Evolutionary conservation across 805 yeast genomes (phyloP).

Genomic region (Clavispora phyllophila): DNA sequence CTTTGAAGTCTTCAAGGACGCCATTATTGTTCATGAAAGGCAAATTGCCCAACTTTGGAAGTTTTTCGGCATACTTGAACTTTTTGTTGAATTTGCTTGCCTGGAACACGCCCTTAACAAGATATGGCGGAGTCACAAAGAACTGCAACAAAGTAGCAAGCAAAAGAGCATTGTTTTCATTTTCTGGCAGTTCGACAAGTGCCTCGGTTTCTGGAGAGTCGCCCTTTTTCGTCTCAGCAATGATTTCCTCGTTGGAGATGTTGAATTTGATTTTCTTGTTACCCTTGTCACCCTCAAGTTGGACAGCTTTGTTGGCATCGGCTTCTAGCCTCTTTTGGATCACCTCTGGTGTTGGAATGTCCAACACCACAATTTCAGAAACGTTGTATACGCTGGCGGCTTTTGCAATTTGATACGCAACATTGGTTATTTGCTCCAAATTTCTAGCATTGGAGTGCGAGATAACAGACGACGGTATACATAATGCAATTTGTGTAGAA

Average conservation of each 20-base stretch:
- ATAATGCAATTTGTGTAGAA: slow-evolving; percentile 46
- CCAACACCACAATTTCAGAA: slow-evolving; percentile 68
- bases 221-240: slow-evolving; percentile 11
- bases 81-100: slow-evolving; percentile 37
- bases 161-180: slow-evolving; percentile 39
- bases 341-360: slow-evolving; percentile 34
- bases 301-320: slow-evolving; percentile 19
- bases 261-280: slow-evolving; percentile 30
- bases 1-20: slow-evolving; percentile 40
- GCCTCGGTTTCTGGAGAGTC: slow-evolving; percentile 6
- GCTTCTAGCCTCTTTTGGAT: slow-evolving; percentile 14
- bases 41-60: slow-evolving; percentile 67
- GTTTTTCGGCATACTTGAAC: slow-evolving; percentile 58
- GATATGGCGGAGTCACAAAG: slow-evolving; percentile 81
- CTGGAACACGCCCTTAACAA: slow-evolving; percentile 58
- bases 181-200: slow-evolving; percentile 12
- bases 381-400: slow-evolving; percentile 66
- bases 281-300: slow-evolving; percentile 19
- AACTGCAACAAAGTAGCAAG: slow-evolving; percentile 71
- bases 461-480: slow-evolving; percentile 69
- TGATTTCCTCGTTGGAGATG: slow-evolving; percentile 25
- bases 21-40: slow-evolving; percentile 62
- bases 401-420: slow-evolving; percentile 75
- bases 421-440: slow-evolving; percentile 67
- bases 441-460: slow-evolving; percentile 51